A percentile compares a stretch with the other conserved stretches of the same genome.
These are phyloP conservation scores for Guadua angustifolia DNA, from an alignment of 176 grass and related monocot genomes.

Conservation along the genomic window DNA sequence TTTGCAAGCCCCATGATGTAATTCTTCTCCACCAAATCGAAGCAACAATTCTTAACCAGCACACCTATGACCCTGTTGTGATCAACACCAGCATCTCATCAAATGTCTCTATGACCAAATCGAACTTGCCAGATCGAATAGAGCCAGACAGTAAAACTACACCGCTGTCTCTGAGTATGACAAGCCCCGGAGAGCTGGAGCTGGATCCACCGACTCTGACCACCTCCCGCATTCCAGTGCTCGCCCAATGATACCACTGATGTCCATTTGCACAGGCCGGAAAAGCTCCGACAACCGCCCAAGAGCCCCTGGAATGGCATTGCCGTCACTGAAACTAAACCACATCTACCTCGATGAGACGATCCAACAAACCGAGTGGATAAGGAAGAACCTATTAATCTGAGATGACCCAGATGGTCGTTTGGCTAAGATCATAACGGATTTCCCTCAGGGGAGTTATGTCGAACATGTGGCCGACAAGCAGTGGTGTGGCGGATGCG, in stretches of 20 bases:
- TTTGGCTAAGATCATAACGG: constrained; percentile 72
- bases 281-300: constrained; percentile 44
- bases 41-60: constrained; percentile 60
- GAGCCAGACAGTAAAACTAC: constrained; percentile 62
- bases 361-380: constrained; percentile 40
- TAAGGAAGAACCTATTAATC: constrained; percentile 28
- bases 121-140: constrained; percentile 46
- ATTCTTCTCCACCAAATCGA: constrained; percentile 71
- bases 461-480: constrained; percentile 49
- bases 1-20: constrained; percentile 46
- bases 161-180: constrained; percentile 56
- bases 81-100: constrained; percentile 83
- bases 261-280: neutral
- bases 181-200: constrained; percentile 59
- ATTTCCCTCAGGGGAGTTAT: constrained; percentile 38
- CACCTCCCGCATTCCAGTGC: constrained; percentile 41
- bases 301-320: neutral
- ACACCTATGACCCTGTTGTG: constrained; percentile 75
- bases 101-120: constrained; percentile 58
- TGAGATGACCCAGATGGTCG: constrained; percentile 45
- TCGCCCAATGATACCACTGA: constrained; percentile 32
- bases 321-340: neutral
- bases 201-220: constrained; percentile 43
- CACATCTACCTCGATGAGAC: neutral
- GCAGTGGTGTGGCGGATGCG: neutral